Base-by-base conservation (phyloP, 345 rosid genomes). In the Populus euphratica region DNA sequence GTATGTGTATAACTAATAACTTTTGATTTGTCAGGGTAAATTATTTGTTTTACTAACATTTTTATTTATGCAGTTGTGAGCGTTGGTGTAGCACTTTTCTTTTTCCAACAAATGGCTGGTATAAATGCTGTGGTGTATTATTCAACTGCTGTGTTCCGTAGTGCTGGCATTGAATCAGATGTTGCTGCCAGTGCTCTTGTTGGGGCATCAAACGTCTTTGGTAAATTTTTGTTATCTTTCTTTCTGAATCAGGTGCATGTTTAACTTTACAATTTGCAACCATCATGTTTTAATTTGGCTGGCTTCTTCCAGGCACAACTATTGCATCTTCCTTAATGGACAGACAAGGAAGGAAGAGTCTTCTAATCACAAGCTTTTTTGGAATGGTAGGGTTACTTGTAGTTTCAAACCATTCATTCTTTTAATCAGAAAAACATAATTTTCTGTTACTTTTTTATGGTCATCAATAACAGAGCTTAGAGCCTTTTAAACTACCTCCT, bases 181-280 rank as follows among this genome's bases (percentile, higher is more conserved):
- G 97, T 96, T 69, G 97, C 99, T 79, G 98, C 99, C 52, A 96
- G 99, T 88, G 99, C 98, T 81, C 92, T 96, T 56, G 99, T 96
- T 81, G 99, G 98, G 80, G 97, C 97, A 72, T 85, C 99, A 79
- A 96, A 96, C 74, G 99, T 96, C 83, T 85, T 96, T 76, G 99
- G 98, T 96, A 77, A 75, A 83, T 72, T 4, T 56, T 41, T 67
- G 11, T 64, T 3, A 50, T 72, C 39, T 25, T 56, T 70, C 38
- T 47, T 39, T 10, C 29, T 77, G 74, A 62, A 74, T 23, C 17
- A 33, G 17, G 27, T 11, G 8, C 18, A 59, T 2, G 11, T 23
- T 27, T 68, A 3, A 12, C 43, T 14, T 67, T 41, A 56, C 36
- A 64, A 1, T 38, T 62, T 79, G 41, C 17, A 20, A 52, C 13